Evolutionary conservation across 2,329 filamentous ascomycete genomes (phyloP).

Genomic region (Ascochyta fabae): DNA sequence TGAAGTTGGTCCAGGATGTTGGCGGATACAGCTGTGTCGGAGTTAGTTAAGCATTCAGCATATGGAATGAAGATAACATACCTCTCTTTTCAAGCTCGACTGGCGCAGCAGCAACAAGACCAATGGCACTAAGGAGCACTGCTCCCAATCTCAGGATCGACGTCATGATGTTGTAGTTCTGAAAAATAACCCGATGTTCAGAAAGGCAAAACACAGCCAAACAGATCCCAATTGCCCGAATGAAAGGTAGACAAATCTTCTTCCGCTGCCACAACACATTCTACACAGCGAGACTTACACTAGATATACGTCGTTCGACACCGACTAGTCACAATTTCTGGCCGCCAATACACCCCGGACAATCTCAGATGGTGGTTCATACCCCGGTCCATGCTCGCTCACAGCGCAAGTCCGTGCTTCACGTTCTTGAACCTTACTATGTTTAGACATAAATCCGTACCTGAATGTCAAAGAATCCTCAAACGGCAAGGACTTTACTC

Average conservation of each 20-base stretch:
- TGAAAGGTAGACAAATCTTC: conserved; percentile 1
- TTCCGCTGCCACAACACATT: conserved; percentile 1
- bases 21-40: conserved; percentile 46
- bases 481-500: conserved; percentile 3
- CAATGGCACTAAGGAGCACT: conserved; percentile 27
- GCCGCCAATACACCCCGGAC: conserved; percentile 4
- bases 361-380: conserved; percentile 6
- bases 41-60: background rate
- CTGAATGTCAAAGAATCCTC: conserved; percentile 6
- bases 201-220: conserved; percentile 1
- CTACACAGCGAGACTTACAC: conserved; percentile 1
- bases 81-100: conserved; percentile 38
- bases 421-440: conserved; percentile 8
- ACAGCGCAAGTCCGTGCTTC: conserved; percentile 16
- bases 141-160: conserved; percentile 26
- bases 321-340: conserved; percentile 2
- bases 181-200: background rate
- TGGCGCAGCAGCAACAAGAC: conserved; percentile 34
- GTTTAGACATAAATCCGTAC: conserved; percentile 16
- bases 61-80: conserved; percentile 13
- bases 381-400: conserved; percentile 9
- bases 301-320: conserved; percentile 10
- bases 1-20: conserved; percentile 51
- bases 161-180: conserved; percentile 18
- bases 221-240: background rate